Conservation (phyloP, 192 early-diverging fungal species). For the Chytriomyces confervae region DNA sequence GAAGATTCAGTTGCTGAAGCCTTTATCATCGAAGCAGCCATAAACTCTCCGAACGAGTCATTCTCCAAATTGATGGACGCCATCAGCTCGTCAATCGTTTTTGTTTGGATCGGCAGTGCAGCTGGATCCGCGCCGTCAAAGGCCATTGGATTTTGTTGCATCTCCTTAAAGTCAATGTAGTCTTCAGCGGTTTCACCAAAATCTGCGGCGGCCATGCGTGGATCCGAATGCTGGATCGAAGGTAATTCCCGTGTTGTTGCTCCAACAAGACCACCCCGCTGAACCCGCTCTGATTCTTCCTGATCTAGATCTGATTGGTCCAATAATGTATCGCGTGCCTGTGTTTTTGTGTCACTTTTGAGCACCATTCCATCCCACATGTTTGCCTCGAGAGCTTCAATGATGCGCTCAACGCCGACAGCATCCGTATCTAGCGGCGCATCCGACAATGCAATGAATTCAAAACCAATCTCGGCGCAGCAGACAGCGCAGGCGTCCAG, state of each 20-base stretch:
- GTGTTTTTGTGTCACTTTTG: background rate
- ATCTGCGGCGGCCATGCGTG: slow-evolving; percentile 9
- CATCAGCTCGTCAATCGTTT: slow-evolving; percentile 12
- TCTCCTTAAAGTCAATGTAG: slow-evolving; percentile 7
- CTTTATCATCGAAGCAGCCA: slow-evolving; percentile 7
- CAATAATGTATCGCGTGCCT: background rate
- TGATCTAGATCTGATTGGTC: background rate
- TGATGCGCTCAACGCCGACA: slow-evolving; percentile 1
- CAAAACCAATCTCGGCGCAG: slow-evolving; percentile 8
- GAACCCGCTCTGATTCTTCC: background rate
- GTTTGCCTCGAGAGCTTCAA: slow-evolving; percentile 25
- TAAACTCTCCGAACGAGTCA: background rate
- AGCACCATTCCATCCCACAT: slow-evolving; percentile 24
- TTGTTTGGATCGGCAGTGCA: background rate
- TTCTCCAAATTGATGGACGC: background rate
- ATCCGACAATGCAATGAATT: slow-evolving; percentile 11
- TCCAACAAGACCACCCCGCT: background rate
- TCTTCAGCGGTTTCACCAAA: slow-evolving; percentile 21
- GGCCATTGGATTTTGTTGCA: background rate
- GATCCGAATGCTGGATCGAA: background rate
- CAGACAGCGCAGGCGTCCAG: slow-evolving; percentile 2
- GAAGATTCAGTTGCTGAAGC: slow-evolving; percentile 3
- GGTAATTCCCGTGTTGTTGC: background rate
- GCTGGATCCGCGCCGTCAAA: background rate
- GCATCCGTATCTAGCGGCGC: background rate